Base-by-base conservation (phyloP, 805 yeast species). In the Kluyveromyces aestuarii region DNA sequence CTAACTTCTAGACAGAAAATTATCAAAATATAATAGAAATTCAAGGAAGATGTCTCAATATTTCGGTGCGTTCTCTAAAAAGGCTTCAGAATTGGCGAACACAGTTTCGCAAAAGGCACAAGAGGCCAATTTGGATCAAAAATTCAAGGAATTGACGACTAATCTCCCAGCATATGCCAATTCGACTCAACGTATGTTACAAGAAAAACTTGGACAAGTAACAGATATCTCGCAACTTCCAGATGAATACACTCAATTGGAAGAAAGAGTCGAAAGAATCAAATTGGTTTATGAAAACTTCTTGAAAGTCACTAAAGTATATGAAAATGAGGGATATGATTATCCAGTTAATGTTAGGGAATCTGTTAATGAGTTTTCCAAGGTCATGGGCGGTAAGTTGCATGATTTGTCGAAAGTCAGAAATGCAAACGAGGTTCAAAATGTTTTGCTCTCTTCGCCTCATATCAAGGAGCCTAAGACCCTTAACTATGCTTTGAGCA, bases 151-250 rank as follows among this genome's bases (percentile, higher is more conserved):
- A 30, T 40, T 55, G 41, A 51, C 50, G 10, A 71, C 66, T 44
- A 79, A 77, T 53, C 71, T 86, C 64, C 81, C 84, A 57, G 87
- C 87, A 16, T 71, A 84, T 52, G 95, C 95, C 40, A 86, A 82
- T 67, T 79, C 95, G 62, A 87, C 96, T 16, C 79, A 82, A 44
- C 80, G 93, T 52, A 64, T 83, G 63, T 79, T 87, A 41, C 91
- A 86, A 66, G 96, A 87, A 67, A 77, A 71, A 57, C 76, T 87
- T 27, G 95, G 95, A 44, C 79, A 82, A 55, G 86, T 82, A 37
- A 87, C 83, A 47, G 95, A 87, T 61, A 83, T 85, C 59, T 83
- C 91, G 48, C 90, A 87, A 62, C 74, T 87, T 54, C 96, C 96
- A 33, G 80, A 81, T 50, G 96, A 87, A 64, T 87, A 86, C 64